Conservation (phyloP, 768 basidiomycete genomes). For the Tylopilus subfusipes region DNA sequence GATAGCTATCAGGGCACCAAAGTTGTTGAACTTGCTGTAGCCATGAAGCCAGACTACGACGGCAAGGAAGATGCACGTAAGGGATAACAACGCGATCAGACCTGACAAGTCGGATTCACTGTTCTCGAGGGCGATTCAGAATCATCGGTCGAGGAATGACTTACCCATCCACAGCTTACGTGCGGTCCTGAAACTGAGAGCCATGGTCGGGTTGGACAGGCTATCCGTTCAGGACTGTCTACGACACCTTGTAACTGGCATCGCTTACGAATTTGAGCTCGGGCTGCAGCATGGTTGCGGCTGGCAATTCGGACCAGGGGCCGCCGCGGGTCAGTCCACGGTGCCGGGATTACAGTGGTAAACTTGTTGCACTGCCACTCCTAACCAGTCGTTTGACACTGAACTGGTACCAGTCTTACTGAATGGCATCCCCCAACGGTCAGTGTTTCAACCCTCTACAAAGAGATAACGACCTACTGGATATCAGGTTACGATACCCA, state of each 20-base stretch:
- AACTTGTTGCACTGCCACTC: slow-evolving; percentile 17
- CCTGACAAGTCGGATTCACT: slow-evolving; percentile 20
- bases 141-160: not conserved
- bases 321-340: too few species aligned
- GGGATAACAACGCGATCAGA: slow-evolving; percentile 35
- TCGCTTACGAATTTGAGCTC: not conserved
- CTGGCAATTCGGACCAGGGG: too few species aligned
- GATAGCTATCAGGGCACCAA: slow-evolving; percentile 41
- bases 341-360: not conserved
- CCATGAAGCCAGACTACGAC: slow-evolving; percentile 34
- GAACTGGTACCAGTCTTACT: not conserved
- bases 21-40: slow-evolving; percentile 32
- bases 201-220: slow-evolving; percentile 26
- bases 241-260: not conserved
- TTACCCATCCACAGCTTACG: slow-evolving; percentile 40
- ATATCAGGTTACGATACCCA: slow-evolving; percentile 7
- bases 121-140: not conserved
- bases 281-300: slow-evolving; percentile 2
- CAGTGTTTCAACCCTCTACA: not conserved
- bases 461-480: not conserved
- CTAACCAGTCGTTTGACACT: not conserved
- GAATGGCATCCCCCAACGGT: slow-evolving; percentile 16
- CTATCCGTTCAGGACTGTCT: not conserved
- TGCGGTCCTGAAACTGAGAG: slow-evolving; percentile 43
- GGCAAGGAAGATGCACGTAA: slow-evolving; percentile 34